Evolutionary conservation across 208 protist species (phyloP), one percentile per base, ranked within the genome.

Genomic region (Crithidia fasciculata): DNA sequence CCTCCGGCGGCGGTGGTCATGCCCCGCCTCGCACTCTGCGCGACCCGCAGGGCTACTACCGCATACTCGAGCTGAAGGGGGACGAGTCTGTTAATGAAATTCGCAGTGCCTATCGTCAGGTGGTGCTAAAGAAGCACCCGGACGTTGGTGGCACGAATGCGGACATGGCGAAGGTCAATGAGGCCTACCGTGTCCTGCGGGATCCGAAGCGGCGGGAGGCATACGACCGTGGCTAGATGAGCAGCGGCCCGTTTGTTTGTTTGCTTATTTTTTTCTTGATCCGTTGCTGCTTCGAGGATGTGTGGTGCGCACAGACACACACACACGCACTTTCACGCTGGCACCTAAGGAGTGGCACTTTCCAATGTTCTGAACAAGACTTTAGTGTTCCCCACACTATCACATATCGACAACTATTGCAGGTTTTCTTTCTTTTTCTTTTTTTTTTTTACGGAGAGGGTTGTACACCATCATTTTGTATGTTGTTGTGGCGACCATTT

Each of bases 111-210:
- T 96, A 94, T 67, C 90, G 92, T 0, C 85, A 83, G 49, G 61
- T 89, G 10, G 92, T 96, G 54, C 61, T 96, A 44, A 79, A 72
- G 57, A 56, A 93, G 69, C 94, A 97, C 68, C 94, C 94, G 36
- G 94, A 97, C 65, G 82, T 90, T 2, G 94, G 94, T 18, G 94
- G 94, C 2, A 86, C 86, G 6, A 80, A 73, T 12, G 87, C 86
- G 56, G 73, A 69, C 36, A 96, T 96, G 88, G 59, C 72, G 6
- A 87, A 90, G 61, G 53, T 94, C 54, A 95, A 96, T 64, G 88
- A 95, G 65, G 99, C 99, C 10, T 99, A 99, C 80, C 97, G 99
- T 50, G 95, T 99, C 5, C 86, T 99, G 36, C 90, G 85, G n/a
- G 97, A 99, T 61, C 74, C 86, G 16, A 72, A 98, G 76, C 98